phyloP scores from a whole-genome alignment of 805 yeast genomes.

The Debaryomyces hansenii region DNA sequence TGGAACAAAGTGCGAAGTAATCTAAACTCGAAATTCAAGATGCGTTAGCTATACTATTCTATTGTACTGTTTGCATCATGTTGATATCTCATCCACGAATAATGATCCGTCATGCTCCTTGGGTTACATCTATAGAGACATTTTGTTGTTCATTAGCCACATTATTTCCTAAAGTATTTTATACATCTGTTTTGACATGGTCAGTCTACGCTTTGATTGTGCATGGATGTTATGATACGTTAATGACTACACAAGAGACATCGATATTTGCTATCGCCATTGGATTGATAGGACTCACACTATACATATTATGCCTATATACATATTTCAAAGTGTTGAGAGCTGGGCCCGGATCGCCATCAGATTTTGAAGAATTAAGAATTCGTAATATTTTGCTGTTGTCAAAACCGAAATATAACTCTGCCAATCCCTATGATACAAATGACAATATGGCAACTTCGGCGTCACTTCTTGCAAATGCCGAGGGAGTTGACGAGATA shows the following conservation, averaged over 20 bases:
- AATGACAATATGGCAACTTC: constrained; percentile 2
- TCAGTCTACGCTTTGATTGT: constrained; percentile 38
- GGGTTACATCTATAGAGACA: constrained; percentile 12
- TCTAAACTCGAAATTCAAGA: too few species aligned
- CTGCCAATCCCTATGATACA: constrained; percentile 14
- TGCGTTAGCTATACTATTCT: too few species aligned
- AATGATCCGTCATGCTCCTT: constrained; percentile 16
- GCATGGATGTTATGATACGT: not conserved
- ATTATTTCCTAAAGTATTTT: constrained; percentile 51
- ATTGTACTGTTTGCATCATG: constrained; percentile 9
- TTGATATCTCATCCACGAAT: constrained; percentile 22
- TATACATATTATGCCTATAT: constrained; percentile 41
- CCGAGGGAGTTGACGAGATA: constrained; percentile 1
- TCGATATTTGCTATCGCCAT: constrained; percentile 15
- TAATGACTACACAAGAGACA: not conserved
- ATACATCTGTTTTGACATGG: constrained; percentile 47
- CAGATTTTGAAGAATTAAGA: constrained; percentile 49
- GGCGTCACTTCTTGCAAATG: constrained; percentile 6
- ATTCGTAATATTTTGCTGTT: constrained; percentile 18
- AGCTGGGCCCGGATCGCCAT: constrained; percentile 66
- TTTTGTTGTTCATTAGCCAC: constrained; percentile 37
- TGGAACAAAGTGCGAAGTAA: too few species aligned
- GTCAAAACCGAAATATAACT: constrained; percentile 9
- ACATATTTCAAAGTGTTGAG: constrained; percentile 54
- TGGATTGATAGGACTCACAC: constrained; percentile 20